These are phyloP conservation scores for Gnomoniopsis smithogilvyi DNA, from an alignment of 2,329 filamentous ascomycete species.

Conservation along the genomic window DNA sequence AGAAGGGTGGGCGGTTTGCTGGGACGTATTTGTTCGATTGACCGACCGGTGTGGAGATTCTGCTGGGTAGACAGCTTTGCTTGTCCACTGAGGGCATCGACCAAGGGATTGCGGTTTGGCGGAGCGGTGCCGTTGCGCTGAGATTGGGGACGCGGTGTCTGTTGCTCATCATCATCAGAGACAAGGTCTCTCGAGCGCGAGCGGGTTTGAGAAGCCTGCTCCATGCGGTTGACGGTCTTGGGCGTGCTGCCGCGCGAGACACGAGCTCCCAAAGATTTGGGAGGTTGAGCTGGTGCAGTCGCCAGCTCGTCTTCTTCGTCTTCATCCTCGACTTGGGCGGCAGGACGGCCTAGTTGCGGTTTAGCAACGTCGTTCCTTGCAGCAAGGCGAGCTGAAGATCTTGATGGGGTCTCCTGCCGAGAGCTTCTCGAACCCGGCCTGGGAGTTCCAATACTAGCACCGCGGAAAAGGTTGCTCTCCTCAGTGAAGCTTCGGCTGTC, in stretches of 20 bases:
- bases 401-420: background rate
- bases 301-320: constrained; percentile 3
- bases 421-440: background rate
- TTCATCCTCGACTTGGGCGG: background rate
- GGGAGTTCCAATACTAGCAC: constrained; percentile 22
- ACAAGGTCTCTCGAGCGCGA: background rate
- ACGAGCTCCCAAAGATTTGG: background rate
- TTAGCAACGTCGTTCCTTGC: background rate
- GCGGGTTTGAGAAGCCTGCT: background rate
- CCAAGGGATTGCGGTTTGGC: background rate
- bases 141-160: background rate
- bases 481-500: constrained; percentile 24
- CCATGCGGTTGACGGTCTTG: background rate
- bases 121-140: background rate
- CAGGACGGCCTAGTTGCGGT: background rate
- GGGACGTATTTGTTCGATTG: background rate
- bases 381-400: constrained; percentile 2
- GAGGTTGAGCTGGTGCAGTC: background rate
- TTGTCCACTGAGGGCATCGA: background rate
- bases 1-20: background rate
- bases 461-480: constrained; percentile 22
- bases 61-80: background rate
- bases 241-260: background rate
- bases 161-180: background rate
- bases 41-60: background rate